Conservation (phyloP, 2,329 filamentous ascomycete genomes). For the Penicillium polonicum region DNA sequence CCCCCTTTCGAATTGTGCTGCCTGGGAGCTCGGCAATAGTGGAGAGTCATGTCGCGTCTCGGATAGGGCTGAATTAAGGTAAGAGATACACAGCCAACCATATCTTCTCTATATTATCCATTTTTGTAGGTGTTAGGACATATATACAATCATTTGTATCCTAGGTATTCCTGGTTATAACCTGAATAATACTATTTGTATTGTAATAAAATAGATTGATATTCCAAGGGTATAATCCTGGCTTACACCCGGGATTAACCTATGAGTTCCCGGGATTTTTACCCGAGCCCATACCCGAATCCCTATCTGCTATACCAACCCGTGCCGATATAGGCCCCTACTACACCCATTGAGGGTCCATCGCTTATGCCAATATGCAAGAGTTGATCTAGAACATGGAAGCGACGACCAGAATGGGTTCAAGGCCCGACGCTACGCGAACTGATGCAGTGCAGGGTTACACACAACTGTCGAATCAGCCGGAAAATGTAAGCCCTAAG, state of each 20-base stretch:
- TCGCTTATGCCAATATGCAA: not conserved
- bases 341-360: not conserved
- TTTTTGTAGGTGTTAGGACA: not conserved
- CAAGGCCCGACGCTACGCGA: not conserved
- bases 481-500: not conserved
- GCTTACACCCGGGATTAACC: not conserved
- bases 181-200: not conserved
- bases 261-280: not conserved
- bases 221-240: not conserved
- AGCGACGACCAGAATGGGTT: not conserved
- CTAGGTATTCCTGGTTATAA: not conserved
- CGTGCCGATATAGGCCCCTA: too few species aligned
- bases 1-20: not conserved
- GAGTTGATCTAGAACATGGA: not conserved
- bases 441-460: not conserved
- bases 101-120: not conserved
- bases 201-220: not conserved
- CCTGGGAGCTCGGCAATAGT: slow-evolving; percentile 6
- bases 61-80: slow-evolving; percentile 13
- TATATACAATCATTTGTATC: not conserved
- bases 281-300: too few species aligned
- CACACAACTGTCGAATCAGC: too few species aligned
- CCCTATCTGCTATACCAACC: too few species aligned
- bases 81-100: not conserved
- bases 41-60: not conserved